Evolutionary conservation across 495 filamentous ascomycete genomes (phyloP), one percentile per base, ranked within the genome.

Genomic region (Aspergillus affinis): DNA sequence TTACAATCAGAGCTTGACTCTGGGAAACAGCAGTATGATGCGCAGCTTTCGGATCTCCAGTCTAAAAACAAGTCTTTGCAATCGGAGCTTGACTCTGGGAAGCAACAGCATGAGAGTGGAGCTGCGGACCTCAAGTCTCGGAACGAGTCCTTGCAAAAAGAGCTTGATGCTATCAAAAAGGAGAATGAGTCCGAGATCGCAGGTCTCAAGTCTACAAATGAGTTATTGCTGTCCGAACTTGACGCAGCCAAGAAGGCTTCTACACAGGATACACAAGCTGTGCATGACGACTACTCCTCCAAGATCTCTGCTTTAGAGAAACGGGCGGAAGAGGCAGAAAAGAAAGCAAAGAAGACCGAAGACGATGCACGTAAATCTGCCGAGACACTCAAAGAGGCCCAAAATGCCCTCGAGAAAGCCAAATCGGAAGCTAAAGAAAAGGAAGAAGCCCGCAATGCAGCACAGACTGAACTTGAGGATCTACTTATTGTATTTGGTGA

Each of bases 401-500:
- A 68, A 32, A 51, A 64, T 29, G 65, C 69, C 49, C 64, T 70
- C 23, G 69, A 57, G 47, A 73, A 70, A 62, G 64, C 62, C 12
- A 65, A 69, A 52, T 55, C 57, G 6, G 72, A 73, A 27, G 63
- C 57, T 15, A 72, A 68, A 55, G 72, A 82, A 58, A 88, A 85
- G 65, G 88, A 91, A 66, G 83, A 86, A 63, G 84, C 88, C 61
- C 83, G 83, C 50, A 77, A 83, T 56, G 74, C 84, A 20, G 81
- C 81, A 21, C 90, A 93, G 66, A 74, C 78, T 17, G 91, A 94
- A 68, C 74, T 93, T 30, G 91, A 96, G 63, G 91, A 96, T 72
- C 77, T 96, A 64, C 75, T 96, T 44, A 89, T 94, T 78, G 86
- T 96, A 32, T 89, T 96, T 71, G 88, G 84, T n/a, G 91, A 96